Conservation (phyloP, 441 rosid genomes). For the Breynia disticha region DNA sequence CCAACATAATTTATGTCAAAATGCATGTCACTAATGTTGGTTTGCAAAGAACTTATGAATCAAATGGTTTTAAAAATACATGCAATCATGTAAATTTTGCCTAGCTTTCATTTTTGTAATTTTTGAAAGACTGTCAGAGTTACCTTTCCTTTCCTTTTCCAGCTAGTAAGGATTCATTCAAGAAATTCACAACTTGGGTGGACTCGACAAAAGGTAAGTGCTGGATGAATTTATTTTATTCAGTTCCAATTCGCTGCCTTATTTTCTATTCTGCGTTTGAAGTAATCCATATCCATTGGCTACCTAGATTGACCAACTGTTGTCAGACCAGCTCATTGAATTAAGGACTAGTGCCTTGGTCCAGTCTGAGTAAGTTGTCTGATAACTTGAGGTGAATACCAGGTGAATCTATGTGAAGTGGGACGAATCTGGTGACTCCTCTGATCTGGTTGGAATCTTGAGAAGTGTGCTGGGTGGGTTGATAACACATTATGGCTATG, state of each 20-base stretch:
- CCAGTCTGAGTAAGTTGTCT: conserved; percentile 12
- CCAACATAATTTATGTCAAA: too few relatives aligned
- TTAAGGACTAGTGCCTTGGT: conserved; percentile 17
- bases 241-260: neutral
- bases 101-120: neutral
- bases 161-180: conserved; percentile 44
- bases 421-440: conserved; percentile 11
- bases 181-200: conserved; percentile 46
- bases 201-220: conserved; percentile 64
- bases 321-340: conserved; percentile 14
- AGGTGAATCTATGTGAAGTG: conserved; percentile 12
- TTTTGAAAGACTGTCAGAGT: neutral
- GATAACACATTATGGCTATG: conserved; percentile 4
- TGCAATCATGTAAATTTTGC: neutral
- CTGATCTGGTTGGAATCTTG: conserved; percentile 12
- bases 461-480: conserved; percentile 6
- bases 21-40: too few relatives aligned
- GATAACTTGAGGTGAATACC: conserved; percentile 13
- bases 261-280: conserved; percentile 11
- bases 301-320: conserved; percentile 18
- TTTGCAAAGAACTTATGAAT: too few relatives aligned
- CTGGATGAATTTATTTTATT: neutral
- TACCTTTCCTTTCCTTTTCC: conserved; percentile 6
- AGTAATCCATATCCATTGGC: conserved; percentile 12
- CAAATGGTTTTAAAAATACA: too few relatives aligned